phyloP scores from a whole-genome alignment of 805 yeast genomes.

The Saturnispora zaruensis region DNA sequence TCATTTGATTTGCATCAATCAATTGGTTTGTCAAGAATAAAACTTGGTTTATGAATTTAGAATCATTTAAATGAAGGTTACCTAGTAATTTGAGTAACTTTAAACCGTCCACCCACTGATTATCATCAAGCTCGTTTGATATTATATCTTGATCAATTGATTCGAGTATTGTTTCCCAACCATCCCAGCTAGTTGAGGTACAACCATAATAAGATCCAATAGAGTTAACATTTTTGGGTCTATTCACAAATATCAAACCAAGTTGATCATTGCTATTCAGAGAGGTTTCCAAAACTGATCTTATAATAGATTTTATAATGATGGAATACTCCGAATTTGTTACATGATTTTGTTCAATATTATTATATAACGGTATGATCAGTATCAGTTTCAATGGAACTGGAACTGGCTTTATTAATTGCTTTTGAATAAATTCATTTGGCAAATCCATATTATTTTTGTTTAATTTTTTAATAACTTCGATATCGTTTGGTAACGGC shows the following conservation, averaged over 20 bases:
- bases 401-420: slow-evolving; percentile 34
- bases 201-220: slow-evolving; percentile 29
- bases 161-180: slow-evolving; percentile 21
- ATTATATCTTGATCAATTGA: slow-evolving; percentile 16
- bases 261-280: slow-evolving; percentile 20
- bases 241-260: slow-evolving; percentile 25
- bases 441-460: slow-evolving; percentile 37
- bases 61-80: slow-evolving; percentile 14
- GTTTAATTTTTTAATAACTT: slow-evolving; percentile 30
- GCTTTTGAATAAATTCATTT: slow-evolving; percentile 28
- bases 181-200: slow-evolving; percentile 22
- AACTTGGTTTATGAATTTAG: slow-evolving; percentile 15
- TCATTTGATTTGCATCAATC: not conserved
- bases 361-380: slow-evolving; percentile 21
- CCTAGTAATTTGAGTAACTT: slow-evolving; percentile 18
- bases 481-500: slow-evolving; percentile 33
- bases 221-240: slow-evolving; percentile 6
- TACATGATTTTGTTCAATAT: slow-evolving; percentile 14
- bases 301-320: slow-evolving; percentile 12
- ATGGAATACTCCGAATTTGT: slow-evolving; percentile 18
- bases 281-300: slow-evolving; percentile 6
- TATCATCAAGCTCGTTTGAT: not conserved
- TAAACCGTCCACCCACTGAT: slow-evolving; percentile 21
- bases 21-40: slow-evolving; percentile 18
- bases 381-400: slow-evolving; percentile 20